Evolutionary conservation across 768 basidiomycete species (phyloP).

Genomic region (Arthromyces matolae): DNA sequence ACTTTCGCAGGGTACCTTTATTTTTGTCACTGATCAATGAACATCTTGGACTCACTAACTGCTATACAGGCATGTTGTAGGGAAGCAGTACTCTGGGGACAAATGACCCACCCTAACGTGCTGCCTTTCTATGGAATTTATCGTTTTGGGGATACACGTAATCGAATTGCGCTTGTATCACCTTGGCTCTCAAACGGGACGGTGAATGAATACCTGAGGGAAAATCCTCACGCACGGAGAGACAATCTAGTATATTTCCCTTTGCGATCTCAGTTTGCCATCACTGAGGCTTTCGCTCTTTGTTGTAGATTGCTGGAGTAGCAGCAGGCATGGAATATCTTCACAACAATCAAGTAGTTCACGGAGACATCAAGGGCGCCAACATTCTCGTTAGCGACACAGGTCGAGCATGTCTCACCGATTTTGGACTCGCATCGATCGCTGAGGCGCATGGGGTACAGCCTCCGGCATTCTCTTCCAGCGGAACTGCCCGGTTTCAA

Average conservation of each 20-base stretch:
- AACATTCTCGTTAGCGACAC: conserved; percentile 44
- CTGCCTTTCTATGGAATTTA: conserved; percentile 37
- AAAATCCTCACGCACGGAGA: too few relatives aligned
- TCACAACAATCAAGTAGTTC: conserved; percentile 34
- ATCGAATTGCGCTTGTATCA: conserved; percentile 32
- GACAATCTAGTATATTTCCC: conserved; percentile 10
- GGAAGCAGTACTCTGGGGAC: conserved; percentile 18
- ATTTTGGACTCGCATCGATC: conserved; percentile 42
- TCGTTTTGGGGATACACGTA: conserved; percentile 21
- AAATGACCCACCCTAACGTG: conserved; percentile 21
- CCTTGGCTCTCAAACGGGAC: conserved; percentile 39
- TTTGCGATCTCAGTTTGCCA: conserved; percentile 3
- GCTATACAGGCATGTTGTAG: conserved; percentile 21
- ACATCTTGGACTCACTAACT: conserved; percentile 10
- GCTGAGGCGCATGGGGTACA: conserved; percentile 17
- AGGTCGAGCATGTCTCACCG: conserved; percentile 43
- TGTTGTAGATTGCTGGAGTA: conserved; percentile 17
- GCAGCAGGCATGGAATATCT: conserved; percentile 32
- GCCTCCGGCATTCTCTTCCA: conserved; percentile 18
- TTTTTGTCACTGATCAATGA: not conserved
- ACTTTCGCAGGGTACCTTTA: conserved; percentile 22
- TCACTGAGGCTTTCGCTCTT: conserved; percentile 13
- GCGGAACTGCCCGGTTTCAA: conserved; percentile 33
- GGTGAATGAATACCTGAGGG: conserved; percentile 22
- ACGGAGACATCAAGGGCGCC: conserved; percentile 48